These are phyloP conservation scores for Trichoderma lentiforme DNA, from an alignment of 2,329 filamentous ascomycete species.

Conservation along the genomic window DNA sequence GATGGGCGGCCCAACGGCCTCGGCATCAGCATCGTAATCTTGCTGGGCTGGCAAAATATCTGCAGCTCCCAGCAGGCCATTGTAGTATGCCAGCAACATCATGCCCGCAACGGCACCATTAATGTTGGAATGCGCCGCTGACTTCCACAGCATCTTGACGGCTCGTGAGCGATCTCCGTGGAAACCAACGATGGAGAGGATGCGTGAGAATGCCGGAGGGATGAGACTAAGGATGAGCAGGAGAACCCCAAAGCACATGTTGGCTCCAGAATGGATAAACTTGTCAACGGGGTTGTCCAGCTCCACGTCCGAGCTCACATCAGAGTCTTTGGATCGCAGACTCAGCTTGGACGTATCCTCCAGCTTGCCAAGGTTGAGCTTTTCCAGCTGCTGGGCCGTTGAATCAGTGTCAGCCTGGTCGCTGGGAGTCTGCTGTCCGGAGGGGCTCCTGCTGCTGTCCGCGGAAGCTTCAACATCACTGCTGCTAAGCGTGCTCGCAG, in stretches of 20 bases:
- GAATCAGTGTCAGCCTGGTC: conserved; percentile 21
- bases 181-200: conserved; percentile 88
- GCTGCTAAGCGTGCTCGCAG: background rate
- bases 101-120: conserved; percentile 89
- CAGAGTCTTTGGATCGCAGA: conserved; percentile 35
- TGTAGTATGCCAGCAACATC: conserved; percentile 81
- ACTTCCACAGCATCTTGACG: conserved; percentile 84
- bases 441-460: conserved; percentile 50
- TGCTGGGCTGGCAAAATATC: conserved; percentile 72
- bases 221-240: conserved; percentile 88
- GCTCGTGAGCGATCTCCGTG: conserved; percentile 81
- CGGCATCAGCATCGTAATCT: conserved; percentile 52
- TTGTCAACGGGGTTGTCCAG: conserved; percentile 73
- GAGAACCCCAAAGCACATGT: conserved; percentile 85
- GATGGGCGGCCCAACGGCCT: conserved; percentile 68
- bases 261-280: conserved; percentile 85
- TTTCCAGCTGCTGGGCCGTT: conserved; percentile 23
- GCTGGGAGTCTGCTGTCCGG: conserved; percentile 43
- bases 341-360: conserved; percentile 22
- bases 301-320: conserved; percentile 57
- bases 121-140: conserved; percentile 79
- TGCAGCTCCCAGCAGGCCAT: conserved; percentile 77
- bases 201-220: conserved; percentile 81
- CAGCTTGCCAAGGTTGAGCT: conserved; percentile 18
- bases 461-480: conserved; percentile 41